Percentiles rank a stretch among this genome's conserved stretches.
phyloP scores from a whole-genome alignment of 2,329 filamentous ascomycete genomes.

The Orbilia quercus region DNA sequence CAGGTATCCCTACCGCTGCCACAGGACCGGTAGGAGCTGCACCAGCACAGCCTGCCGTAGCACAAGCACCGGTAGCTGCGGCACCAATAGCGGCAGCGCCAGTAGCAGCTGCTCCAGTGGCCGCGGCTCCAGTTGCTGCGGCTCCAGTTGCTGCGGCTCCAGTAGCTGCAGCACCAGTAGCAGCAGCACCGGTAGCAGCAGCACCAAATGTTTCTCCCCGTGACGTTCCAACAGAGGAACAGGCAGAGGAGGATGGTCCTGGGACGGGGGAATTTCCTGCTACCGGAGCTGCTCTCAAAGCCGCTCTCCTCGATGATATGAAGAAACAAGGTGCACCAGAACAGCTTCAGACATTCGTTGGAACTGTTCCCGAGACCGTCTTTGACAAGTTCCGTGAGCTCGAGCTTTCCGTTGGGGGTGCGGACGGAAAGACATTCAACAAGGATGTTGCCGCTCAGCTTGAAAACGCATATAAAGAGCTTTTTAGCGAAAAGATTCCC shows the following conservation, averaged over 20 bases:
- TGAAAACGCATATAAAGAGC: constrained; percentile 25
- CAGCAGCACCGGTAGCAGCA: not conserved
- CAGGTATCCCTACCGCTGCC: constrained; percentile 19
- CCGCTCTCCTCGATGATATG: constrained; percentile 19
- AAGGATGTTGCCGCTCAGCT: constrained; percentile 18
- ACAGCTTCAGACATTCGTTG: constrained; percentile 24
- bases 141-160: not conserved
- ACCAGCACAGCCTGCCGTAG: not conserved
- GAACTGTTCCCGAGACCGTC: not conserved
- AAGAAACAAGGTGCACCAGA: constrained; percentile 15
- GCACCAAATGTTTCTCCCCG: not conserved
- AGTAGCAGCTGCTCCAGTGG: not conserved
- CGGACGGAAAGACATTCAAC: constrained; percentile 17
- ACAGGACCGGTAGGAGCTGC: constrained; percentile 20
- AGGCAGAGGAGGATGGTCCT: not conserved
- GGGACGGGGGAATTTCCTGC: constrained; percentile 26
- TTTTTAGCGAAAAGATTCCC: constrained; percentile 23
- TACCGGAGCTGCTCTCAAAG: constrained; percentile 29
- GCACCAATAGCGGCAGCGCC: not conserved
- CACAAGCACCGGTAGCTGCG: not conserved
- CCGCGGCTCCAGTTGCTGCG: not conserved
- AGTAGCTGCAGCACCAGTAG: constrained; percentile 10
- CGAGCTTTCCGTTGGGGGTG: constrained; percentile 28
- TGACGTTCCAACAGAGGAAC: not conserved
- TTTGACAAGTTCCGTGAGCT: constrained; percentile 34